Conservation (phyloP, 768 basidiomycete species). For the Lyophyllum decastes region DNA sequence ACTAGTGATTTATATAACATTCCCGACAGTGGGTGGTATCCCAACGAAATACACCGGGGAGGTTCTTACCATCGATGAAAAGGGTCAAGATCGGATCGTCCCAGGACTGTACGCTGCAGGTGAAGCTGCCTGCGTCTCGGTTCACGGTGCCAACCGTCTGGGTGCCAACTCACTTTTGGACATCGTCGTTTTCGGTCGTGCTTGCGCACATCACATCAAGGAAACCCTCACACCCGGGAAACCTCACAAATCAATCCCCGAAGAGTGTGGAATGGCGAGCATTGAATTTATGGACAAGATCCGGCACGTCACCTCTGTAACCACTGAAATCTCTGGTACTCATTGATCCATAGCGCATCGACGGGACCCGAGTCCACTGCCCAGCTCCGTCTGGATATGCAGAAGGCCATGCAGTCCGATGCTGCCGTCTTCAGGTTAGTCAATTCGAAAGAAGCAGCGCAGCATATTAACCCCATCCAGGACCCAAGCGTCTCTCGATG, state of each 20-base stretch:
- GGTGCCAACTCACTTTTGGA: constrained; percentile 99
- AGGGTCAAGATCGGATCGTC: constrained; percentile 92
- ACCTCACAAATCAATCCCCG: constrained; percentile 86
- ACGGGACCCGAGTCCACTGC: constrained; percentile 85
- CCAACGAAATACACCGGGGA: constrained; percentile 99
- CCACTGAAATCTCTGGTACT: background rate
- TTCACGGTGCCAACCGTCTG: constrained; percentile 98
- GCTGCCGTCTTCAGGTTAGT: constrained; percentile 91
- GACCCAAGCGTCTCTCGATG: constrained; percentile 86
- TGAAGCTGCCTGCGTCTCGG: constrained; percentile 98
- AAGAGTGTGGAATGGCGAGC: constrained; percentile 81
- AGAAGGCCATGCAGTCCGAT: constrained; percentile 98
- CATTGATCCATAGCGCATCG: constrained; percentile 54
- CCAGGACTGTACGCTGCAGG: constrained; percentile 98
- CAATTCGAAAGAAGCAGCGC: background rate
- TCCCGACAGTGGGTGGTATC: constrained; percentile 89
- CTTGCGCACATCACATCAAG: constrained; percentile 97
- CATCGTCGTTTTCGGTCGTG: constrained; percentile 99
- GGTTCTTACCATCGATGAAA: constrained; percentile 83
- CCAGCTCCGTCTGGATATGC: constrained; percentile 92
- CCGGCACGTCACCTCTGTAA: constrained; percentile 39
- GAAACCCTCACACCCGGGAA: constrained; percentile 88
- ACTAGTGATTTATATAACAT: constrained; percentile 1
- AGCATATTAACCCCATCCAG: constrained; percentile 35
- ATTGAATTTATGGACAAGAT: constrained; percentile 90